Base-by-base conservation (phyloP, 1,139 yeast genomes). In the Diutina pseudorugosa region DNA sequence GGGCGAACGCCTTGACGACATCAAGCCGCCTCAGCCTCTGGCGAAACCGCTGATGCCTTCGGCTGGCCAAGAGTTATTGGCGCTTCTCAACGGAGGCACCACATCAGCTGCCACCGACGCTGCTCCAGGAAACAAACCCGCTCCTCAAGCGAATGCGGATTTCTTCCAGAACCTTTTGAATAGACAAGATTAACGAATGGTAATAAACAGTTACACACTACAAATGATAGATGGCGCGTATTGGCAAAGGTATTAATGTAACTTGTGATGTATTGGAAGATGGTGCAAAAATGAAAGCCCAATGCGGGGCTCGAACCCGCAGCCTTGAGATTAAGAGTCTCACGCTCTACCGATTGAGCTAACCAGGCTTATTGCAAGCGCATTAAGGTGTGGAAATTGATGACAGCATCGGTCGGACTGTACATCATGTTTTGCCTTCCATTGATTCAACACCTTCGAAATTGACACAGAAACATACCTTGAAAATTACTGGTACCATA, bases 301-400 rank as follows among this genome's bases (percentile, higher is more conserved):
- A 41, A 49, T 49, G 51, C 51, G 51, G 51, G 51, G 51, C 51
- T 49, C 51, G 51, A 49, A 49, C 51, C 51, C 51, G 51, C 51
- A 49, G 41, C 51, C 51, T 49, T 49, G 61, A 14, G 69, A 61
- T 57, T 60, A 67, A 57, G 68, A 66, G 56, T 71, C 75, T 51
- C 72, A 53, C 58, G 61, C 55, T 59, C 65, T 51, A 61, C 64
- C 59, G 58, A 55, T 60, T 59, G 56, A 57, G 59, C 54, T 58
- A 57, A 52, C 59, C 60, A 54, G 60, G 57, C 55, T 30, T 30
- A 11, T 14, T 12, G n/a, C 2, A 3, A 11, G 36, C 14, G 36
- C 14, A 30, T 5, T 9, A 30, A 9, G 36, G 14, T 30, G 14
- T 30, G 14, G 36, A 30, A 9, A 30, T 30, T 30, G 4, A n/a